A percentile compares a stretch with the other conserved stretches of the same genome.
phyloP scores from a whole-genome alignment of 1,284 basidiomycete genomes.

The Grifola frondosa region DNA sequence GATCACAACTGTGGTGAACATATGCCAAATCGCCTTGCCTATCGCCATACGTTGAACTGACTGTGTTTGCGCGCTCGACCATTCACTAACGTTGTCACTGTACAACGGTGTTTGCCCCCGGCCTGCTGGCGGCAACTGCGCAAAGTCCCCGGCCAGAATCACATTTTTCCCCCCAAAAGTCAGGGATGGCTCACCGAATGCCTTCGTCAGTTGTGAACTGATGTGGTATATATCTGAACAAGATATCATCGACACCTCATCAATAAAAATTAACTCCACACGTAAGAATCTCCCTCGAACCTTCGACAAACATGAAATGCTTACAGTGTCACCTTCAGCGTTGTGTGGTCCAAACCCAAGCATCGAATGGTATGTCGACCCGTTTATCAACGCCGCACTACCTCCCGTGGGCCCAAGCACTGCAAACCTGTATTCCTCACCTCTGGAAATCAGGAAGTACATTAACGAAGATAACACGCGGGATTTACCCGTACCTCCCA shows the following conservation, averaged over 20 bases:
- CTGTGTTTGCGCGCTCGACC: neutral
- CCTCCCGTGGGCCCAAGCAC: constrained; percentile 39
- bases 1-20: constrained; percentile 22
- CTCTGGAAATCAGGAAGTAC: constrained; percentile 26
- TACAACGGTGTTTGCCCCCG: neutral
- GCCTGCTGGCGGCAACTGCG: constrained; percentile 2
- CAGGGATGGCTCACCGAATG: neutral
- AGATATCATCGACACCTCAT: constrained; percentile 6
- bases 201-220: neutral
- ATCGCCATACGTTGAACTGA: constrained; percentile 1
- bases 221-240: neutral
- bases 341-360: too few relatives aligned
- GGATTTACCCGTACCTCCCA: constrained; percentile 43
- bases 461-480: constrained; percentile 39
- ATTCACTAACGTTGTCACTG: neutral
- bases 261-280: constrained; percentile 4
- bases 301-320: too few relatives aligned
- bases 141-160: constrained; percentile 7
- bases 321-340: too few relatives aligned
- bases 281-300: neutral
- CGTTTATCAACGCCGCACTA: constrained; percentile 36
- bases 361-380: constrained; percentile 39
- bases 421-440: constrained; percentile 26
- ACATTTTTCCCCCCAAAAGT: constrained; percentile 3
- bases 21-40: constrained; percentile 25